Evolutionary conservation across 225 moss, liverwort and hornwort species (phyloP), one percentile per base, ranked within the genome.

Genomic region (Rhytidiadelphus loreus): DNA sequence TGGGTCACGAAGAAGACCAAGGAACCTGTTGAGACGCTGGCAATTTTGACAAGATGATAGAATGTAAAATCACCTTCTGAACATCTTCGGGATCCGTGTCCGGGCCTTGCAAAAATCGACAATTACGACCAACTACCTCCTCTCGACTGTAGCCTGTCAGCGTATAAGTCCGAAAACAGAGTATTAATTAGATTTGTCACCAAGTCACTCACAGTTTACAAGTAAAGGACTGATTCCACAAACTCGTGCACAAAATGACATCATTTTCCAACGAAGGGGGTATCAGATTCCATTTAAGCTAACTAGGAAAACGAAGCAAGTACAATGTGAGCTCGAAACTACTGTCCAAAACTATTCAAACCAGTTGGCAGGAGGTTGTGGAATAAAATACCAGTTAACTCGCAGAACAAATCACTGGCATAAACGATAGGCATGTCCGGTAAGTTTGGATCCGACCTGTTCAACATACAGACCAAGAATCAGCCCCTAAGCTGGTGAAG

Each of bases 41-140:
- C 24, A 78, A 85, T 43, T 59, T 53, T 65, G 56, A 69, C n/a
- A 68, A 80, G 23, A 74, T 28, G 29, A 90, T 39, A 48, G 16
- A 33, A 64, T 32, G 60, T 60, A 17, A 59, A 71, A 26, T 71
- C 78, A 96, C 97, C 95, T 96, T 90, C 61, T 90, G 90, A 80
- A 98, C 91, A 83, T 94, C 90, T 41, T 88, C 87, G 55, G 92
- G 91, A 80, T 94, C 90, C 18, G 96, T 96, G 50, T 88, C 94
- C 33, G 97, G 95, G 60, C 97, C 97, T 91, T 98, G 97, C 88
- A 98, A 86, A 86, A 98, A 96, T 30, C 96, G 93, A 83, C 97
- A 98, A 85, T 98, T 98, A 61, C 93, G 96, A 74, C 97, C 97
- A 65, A 98, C 78, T 55, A 96, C 96, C 87, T 98, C 97, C 76